Conservation (phyloP, 2,329 filamentous ascomycete species). For the Pseudogymnoascus sp. region DNA sequence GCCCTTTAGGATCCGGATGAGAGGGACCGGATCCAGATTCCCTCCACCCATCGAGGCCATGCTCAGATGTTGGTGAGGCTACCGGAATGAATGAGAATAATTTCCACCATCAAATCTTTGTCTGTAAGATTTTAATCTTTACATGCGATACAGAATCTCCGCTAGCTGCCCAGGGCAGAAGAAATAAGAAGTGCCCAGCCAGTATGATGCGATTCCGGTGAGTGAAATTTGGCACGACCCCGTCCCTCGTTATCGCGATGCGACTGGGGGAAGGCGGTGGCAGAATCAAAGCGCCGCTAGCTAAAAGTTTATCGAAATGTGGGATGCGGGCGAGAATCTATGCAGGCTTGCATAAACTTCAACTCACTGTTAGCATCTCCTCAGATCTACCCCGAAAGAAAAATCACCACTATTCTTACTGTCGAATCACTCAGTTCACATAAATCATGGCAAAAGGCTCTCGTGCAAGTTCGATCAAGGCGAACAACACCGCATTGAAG, state of each 20-base stretch:
- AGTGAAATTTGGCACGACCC: slow-evolving; percentile 6
- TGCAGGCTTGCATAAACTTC: slow-evolving; percentile 6
- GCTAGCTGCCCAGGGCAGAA: slow-evolving; percentile 6
- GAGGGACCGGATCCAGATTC: slow-evolving; percentile 24
- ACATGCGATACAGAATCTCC: not conserved
- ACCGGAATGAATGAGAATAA: not conserved
- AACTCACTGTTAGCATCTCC: not conserved
- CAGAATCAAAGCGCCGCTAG: slow-evolving; percentile 5
- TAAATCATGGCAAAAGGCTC: slow-evolving; percentile 77
- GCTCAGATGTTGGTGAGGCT: not conserved
- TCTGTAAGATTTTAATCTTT: not conserved
- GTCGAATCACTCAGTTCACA: slow-evolving; percentile 10
- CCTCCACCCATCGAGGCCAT: slow-evolving; percentile 30
- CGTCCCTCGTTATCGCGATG: slow-evolving; percentile 9
- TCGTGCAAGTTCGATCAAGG: slow-evolving; percentile 70
- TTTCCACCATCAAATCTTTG: slow-evolving; percentile 7
- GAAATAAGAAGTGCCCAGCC: not conserved
- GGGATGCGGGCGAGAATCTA: slow-evolving; percentile 9
- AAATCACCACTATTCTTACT: not conserved
- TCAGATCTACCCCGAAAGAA: not conserved
- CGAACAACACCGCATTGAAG: slow-evolving; percentile 75
- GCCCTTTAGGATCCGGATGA: slow-evolving; percentile 21
- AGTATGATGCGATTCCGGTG: slow-evolving; percentile 3
- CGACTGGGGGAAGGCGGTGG: slow-evolving; percentile 8
- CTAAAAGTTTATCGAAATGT: slow-evolving; percentile 9